Conservation (phyloP, 2,329 filamentous ascomycete genomes). For the Ceratocystis papillata region DNA sequence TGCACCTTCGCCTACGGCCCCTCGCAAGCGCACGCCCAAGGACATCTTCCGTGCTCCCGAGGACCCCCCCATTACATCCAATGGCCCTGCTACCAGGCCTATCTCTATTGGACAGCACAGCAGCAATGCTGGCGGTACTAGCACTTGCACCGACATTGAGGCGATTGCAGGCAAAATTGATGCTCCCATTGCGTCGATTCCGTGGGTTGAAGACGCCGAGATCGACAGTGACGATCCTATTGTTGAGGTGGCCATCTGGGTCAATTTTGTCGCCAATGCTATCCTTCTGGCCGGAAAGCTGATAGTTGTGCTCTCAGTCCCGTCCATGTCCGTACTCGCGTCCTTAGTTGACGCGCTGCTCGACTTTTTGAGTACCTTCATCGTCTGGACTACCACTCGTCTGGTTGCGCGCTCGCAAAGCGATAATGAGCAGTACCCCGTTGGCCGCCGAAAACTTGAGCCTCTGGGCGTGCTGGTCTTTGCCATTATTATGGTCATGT, state of each 20-base stretch:
- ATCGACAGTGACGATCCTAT: conserved; percentile 62
- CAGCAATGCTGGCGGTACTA: conserved; percentile 34
- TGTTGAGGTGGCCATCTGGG: conserved; percentile 76
- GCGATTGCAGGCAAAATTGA: conserved; percentile 35
- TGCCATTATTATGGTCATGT: conserved; percentile 76
- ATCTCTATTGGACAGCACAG: conserved; percentile 29
- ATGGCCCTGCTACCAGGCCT: conserved; percentile 23
- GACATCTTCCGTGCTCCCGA: conserved; percentile 70
- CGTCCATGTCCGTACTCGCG: conserved; percentile 70
- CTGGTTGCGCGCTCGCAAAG: conserved; percentile 55
- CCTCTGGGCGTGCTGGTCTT: conserved; percentile 73
- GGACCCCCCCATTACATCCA: conserved; percentile 42
- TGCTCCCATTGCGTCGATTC: conserved; percentile 47
- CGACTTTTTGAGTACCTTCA: conserved; percentile 70
- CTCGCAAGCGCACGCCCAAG: conserved; percentile 70
- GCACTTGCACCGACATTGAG: conserved; percentile 28
- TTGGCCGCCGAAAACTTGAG: conserved; percentile 66
- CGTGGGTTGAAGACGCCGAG: conserved; percentile 60
- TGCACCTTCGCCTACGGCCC: conserved; percentile 28
- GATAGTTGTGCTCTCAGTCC: conserved; percentile 63
- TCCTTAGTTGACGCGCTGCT: conserved; percentile 68
- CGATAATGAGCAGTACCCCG: conserved; percentile 65
- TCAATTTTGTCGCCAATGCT: conserved; percentile 71
- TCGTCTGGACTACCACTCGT: conserved; percentile 67
- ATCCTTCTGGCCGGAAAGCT: conserved; percentile 67